These are phyloP conservation scores for Lactuca saligna DNA, from an alignment of 129 eudicot species.

Conservation along the genomic window DNA sequence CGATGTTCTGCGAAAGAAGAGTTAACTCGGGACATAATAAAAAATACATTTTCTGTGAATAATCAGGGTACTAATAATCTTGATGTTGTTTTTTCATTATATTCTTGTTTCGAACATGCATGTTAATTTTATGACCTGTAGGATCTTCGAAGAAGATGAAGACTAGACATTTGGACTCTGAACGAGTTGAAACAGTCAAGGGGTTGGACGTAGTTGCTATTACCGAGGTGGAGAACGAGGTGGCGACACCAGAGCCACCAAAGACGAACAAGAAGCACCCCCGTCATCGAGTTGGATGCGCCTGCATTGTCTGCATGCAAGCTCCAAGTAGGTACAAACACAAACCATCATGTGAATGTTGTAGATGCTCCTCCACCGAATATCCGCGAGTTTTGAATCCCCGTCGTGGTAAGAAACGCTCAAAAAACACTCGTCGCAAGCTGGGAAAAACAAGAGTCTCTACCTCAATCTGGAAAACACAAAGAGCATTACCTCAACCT, in stretches of 20 bases:
- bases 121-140: not conserved
- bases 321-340: slow-evolving; percentile 14
- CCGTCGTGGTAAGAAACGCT: not conserved
- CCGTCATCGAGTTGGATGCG: slow-evolving; percentile 10
- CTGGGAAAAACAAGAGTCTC: not conserved
- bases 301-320: not conserved
- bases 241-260: not conserved
- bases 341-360: not conserved
- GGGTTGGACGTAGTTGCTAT: not conserved
- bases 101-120: too few relatives aligned
- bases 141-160: not conserved
- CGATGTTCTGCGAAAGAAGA: not conserved
- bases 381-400: not conserved
- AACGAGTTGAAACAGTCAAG: not conserved
- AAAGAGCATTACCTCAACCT: not conserved
- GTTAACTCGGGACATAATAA: not conserved
- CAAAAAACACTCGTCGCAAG: not conserved
- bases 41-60: too few relatives aligned
- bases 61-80: not conserved
- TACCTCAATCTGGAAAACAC: not conserved
- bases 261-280: slow-evolving; percentile 8
- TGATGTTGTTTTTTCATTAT: not conserved
- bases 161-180: not conserved
- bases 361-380: not conserved
- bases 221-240: not conserved